Percentiles rank a stretch among this genome's conserved stretches.
Evolutionary conservation across 768 basidiomycete species (phyloP).

Genomic region (Tulasnella sp.): DNA sequence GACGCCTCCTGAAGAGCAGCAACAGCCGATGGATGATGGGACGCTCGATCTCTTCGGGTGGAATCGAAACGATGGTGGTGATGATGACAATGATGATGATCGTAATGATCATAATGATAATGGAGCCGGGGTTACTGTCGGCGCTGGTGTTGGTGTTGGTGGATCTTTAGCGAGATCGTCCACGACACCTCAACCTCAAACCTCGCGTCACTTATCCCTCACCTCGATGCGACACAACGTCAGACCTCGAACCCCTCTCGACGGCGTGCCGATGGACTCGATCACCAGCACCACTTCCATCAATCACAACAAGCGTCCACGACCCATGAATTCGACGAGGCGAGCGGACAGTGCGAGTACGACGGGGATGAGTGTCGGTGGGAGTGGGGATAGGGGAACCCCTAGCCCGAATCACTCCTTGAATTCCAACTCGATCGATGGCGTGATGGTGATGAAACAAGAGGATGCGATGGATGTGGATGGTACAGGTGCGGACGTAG

Average conservation of each 20-base stretch:
- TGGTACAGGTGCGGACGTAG: neutral
- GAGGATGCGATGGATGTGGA: neutral
- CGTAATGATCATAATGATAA: no score
- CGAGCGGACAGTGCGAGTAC: neutral
- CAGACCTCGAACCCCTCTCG: slow-evolving; percentile 4
- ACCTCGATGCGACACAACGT: neutral
- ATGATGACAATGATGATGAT: no score
- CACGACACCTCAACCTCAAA: neutral
- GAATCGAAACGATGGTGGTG: no score
- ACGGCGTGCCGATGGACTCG: neutral
- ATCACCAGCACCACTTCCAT: no score
- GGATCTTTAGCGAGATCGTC: neutral
- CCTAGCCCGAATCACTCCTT: neutral
- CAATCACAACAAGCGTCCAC: no score
- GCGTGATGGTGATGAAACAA: neutral
- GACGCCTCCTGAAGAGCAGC: no score
- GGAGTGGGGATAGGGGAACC: neutral
- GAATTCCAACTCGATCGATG: neutral
- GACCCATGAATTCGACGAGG: neutral
- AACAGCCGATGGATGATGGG: no score
- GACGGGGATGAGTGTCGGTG: neutral
- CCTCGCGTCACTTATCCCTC: neutral
- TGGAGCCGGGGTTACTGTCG: neutral
- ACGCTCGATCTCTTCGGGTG: no score
- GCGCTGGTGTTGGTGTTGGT: neutral